A percentile compares a stretch with the other conserved stretches of the same genome.
These are phyloP conservation scores for Cercophora sp. DNA, from an alignment of 495 filamentous ascomycete species.

Conservation along the genomic window DNA sequence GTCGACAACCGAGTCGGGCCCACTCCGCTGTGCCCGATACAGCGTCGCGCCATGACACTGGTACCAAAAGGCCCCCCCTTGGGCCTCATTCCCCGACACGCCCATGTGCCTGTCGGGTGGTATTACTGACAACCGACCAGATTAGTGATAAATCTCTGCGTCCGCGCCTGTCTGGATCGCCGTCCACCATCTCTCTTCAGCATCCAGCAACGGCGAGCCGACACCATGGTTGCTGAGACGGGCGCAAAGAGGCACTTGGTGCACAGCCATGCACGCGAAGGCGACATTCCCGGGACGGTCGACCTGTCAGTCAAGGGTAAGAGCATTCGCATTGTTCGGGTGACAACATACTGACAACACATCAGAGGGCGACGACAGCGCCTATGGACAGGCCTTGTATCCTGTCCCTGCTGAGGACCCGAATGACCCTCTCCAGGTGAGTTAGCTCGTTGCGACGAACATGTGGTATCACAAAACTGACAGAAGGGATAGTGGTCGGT, in stretches of 20 bases:
- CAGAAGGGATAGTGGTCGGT: conserved; percentile 44
- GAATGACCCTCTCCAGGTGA: conserved; percentile 58
- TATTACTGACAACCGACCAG: background rate
- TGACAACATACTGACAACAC: background rate
- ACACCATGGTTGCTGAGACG: background rate
- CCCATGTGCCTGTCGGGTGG: background rate
- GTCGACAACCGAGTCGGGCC: background rate
- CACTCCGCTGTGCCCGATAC: background rate
- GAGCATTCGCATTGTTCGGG: background rate
- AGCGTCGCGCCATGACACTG: background rate
- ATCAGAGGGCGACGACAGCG: conserved; percentile 58
- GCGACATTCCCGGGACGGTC: conserved; percentile 56
- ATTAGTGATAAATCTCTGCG: background rate
- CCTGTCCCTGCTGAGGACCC: conserved; percentile 61
- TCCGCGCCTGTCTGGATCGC: background rate
- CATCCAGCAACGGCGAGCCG: too few species aligned
- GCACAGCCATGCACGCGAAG: conserved; percentile 52
- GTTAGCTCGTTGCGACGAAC: background rate
- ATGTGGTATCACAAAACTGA: too few species aligned
- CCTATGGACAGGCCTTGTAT: conserved; percentile 58
- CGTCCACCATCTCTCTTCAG: background rate
- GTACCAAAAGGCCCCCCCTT: too few species aligned
- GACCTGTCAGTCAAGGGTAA: conserved; percentile 47
- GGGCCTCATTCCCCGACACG: background rate
- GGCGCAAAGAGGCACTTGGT: background rate